Conservation (phyloP, 352 stramenopile species). For the Globisporangium apiculatum region DNA sequence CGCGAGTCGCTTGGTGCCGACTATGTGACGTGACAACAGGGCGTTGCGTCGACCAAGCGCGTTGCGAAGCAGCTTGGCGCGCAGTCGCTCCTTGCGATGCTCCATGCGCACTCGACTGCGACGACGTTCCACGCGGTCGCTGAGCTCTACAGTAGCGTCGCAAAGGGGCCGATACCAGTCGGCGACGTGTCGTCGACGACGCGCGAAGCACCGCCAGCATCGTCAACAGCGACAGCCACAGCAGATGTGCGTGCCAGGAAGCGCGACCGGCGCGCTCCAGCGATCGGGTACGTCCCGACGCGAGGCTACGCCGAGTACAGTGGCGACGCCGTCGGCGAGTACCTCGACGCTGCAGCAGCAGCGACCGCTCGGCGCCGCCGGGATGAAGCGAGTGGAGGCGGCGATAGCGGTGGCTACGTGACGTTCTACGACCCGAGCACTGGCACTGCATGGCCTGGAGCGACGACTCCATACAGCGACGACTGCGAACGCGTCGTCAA, state of each 20-base stretch:
- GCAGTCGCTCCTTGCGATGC: slow-evolving; percentile 55
- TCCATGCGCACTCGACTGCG: slow-evolving; percentile 40
- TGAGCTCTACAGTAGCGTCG: slow-evolving; percentile 56
- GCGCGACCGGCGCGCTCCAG: slow-evolving; percentile 3
- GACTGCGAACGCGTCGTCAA: slow-evolving; percentile 13
- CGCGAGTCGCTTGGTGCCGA: not conserved
- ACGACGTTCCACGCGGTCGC: slow-evolving; percentile 57
- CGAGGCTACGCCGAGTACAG: slow-evolving; percentile 16
- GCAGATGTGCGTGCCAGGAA: slow-evolving; percentile 8
- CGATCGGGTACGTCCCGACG: not conserved
- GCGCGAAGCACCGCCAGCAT: no score
- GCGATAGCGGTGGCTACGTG: slow-evolving; percentile 9
- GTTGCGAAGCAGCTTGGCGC: slow-evolving; percentile 74
- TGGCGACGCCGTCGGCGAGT: slow-evolving; percentile 4
- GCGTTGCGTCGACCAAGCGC: slow-evolving; percentile 71
- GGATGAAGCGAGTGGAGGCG: slow-evolving; percentile 11
- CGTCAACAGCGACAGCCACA: not conserved
- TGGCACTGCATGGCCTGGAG: not conserved
- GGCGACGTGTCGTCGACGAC: slow-evolving; percentile 4
- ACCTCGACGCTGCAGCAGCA: slow-evolving; percentile 22
- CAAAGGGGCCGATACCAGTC: slow-evolving; percentile 25
- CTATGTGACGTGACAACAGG: slow-evolving; percentile 18
- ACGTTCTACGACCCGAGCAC: slow-evolving; percentile 5
- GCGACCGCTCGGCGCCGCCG: slow-evolving; percentile 1
- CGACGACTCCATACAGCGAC: not conserved